Evolutionary conservation across 2,329 filamentous ascomycete genomes (phyloP).

Genomic region (Cercospora sesami): DNA sequence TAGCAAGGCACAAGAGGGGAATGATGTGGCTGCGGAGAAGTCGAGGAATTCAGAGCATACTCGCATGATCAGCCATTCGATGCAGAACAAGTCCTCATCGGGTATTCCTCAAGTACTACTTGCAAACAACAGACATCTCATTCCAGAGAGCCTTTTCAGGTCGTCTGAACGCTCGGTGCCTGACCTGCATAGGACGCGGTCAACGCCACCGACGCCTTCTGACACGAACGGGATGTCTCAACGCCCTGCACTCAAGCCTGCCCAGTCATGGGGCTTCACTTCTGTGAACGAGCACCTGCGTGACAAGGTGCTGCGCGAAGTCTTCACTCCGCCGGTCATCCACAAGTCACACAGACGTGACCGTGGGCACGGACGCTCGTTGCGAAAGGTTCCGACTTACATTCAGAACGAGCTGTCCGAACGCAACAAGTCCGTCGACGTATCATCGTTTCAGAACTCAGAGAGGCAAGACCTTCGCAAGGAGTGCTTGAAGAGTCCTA

Average conservation of each 20-base stretch:
- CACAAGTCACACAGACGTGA: slow-evolving; percentile 75
- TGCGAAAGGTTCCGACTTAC: slow-evolving; percentile 35
- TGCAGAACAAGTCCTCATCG: slow-evolving; percentile 59
- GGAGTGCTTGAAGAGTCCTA: slow-evolving; percentile 43
- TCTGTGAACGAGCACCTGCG: slow-evolving; percentile 84
- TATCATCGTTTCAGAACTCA: slow-evolving; percentile 18
- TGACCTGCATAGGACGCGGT: slow-evolving; percentile 33
- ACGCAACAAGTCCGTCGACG: slow-evolving; percentile 33
- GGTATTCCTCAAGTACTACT: slow-evolving; percentile 83
- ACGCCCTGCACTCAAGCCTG: slow-evolving; percentile 50
- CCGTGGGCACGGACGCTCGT: slow-evolving; percentile 63
- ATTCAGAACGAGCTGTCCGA: slow-evolving; percentile 35
- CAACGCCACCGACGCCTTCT: slow-evolving; percentile 27
- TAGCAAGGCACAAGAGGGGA: slow-evolving; percentile 5
- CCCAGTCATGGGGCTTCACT: slow-evolving; percentile 78
- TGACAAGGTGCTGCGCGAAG: slow-evolving; percentile 89
- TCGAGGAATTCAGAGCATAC: slow-evolving; percentile 30
- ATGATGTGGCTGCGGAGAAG: slow-evolving; percentile 33
- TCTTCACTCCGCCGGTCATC: slow-evolving; percentile 81
- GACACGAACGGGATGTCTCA: slow-evolving; percentile 19
- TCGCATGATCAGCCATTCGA: slow-evolving; percentile 70
- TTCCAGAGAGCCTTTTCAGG: slow-evolving; percentile 75
- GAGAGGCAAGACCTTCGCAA: slow-evolving; percentile 1
- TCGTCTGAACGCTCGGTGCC: slow-evolving; percentile 51
- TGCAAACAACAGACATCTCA: slow-evolving; percentile 89